phyloP scores from a whole-genome alignment of 148 eudicot genomes.

The Vaccinium myrtillus region DNA sequence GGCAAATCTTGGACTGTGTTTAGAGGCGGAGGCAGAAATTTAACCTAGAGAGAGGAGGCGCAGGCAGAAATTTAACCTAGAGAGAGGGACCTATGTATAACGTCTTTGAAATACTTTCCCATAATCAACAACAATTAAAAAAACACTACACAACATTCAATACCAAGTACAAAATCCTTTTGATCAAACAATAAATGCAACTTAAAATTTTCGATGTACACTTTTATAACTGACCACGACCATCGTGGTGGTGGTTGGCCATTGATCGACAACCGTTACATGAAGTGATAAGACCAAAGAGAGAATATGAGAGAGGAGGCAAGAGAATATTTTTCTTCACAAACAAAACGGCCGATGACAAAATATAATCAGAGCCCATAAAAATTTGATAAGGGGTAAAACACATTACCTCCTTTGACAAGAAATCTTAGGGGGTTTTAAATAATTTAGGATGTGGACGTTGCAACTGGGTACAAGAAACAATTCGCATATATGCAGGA shows the following conservation, averaged over 20 bases:
- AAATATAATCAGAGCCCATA: background rate
- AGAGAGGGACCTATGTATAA: background rate
- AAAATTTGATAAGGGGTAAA: background rate
- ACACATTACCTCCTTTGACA: background rate
- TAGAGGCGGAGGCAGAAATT: background rate
- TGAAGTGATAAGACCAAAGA: background rate
- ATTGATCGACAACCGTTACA: background rate
- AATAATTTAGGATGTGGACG: background rate
- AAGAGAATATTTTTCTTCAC: background rate
- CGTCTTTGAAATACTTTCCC: background rate
- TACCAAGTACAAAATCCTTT: background rate
- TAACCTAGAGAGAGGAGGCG: background rate
- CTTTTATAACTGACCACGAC: background rate
- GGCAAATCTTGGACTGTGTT: background rate
- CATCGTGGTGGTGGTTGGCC: background rate
- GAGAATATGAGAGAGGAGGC: background rate
- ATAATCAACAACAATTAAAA: background rate
- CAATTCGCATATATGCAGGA: background rate
- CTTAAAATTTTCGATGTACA: background rate
- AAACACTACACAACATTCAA: background rate
- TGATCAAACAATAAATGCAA: background rate
- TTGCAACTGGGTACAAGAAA: background rate
- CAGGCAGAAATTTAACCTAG: background rate
- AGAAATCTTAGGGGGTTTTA: background rate
- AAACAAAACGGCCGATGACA: background rate